Evolutionary conservation across 257 asterid genomes (phyloP).

Genomic region (Catharanthus roseus): DNA sequence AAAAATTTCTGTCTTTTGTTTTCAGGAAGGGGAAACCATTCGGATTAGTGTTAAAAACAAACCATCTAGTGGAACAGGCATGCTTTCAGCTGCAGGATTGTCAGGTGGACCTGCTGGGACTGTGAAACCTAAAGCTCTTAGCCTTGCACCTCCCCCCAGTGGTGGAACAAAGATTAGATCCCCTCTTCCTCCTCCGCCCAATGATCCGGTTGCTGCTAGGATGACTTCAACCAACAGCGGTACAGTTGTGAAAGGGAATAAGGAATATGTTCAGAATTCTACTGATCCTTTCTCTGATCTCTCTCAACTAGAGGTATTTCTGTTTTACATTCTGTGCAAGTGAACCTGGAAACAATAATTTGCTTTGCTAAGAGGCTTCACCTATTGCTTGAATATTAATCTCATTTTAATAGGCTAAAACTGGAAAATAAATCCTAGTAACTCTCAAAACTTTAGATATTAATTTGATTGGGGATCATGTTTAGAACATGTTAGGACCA

Average conservation of each 20-base stretch:
- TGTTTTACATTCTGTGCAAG: background rate
- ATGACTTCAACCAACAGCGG: conserved; percentile 31
- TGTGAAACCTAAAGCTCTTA: conserved; percentile 51
- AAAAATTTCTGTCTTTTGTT: conserved; percentile 16
- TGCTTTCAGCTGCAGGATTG: conserved; percentile 84
- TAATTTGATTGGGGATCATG: background rate
- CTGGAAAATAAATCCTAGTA: background rate
- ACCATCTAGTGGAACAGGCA: conserved; percentile 72
- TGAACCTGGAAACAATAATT: background rate
- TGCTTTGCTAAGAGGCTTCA: background rate
- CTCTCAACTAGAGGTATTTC: conserved; percentile 74
- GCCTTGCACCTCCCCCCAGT: conserved; percentile 82
- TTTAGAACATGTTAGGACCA: background rate
- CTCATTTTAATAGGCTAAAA: background rate
- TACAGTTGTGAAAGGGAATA: conserved; percentile 30
- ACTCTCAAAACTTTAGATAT: background rate
- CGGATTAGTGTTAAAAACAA: conserved; percentile 85
- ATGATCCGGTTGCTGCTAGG: conserved; percentile 59
- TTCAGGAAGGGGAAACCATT: conserved; percentile 95
- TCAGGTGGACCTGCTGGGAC: conserved; percentile 46
- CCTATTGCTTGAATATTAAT: background rate
- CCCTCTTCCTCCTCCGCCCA: conserved; percentile 94
- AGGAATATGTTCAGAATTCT: conserved; percentile 42
- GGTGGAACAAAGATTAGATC: conserved; percentile 67
- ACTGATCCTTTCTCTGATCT: conserved; percentile 65